Evolutionary conservation across 805 yeast species (phyloP).

Genomic region (Candida adriatica): DNA sequence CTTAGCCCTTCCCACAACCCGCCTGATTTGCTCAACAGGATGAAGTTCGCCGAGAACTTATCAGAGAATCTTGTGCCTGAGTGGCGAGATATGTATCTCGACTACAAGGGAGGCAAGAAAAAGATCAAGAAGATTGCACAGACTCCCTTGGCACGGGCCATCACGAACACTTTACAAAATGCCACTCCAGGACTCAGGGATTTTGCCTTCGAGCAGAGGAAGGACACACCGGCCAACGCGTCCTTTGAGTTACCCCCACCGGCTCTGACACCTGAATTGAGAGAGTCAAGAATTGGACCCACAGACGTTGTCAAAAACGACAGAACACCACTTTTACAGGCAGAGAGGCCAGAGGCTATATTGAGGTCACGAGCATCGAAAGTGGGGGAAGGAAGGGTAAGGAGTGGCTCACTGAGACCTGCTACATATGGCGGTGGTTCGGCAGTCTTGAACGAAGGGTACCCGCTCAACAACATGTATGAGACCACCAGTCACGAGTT

Average conservation of each 20-base stretch:
- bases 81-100: slow-evolving; percentile 79
- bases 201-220: slow-evolving; percentile 5
- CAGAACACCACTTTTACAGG: slow-evolving; percentile 18
- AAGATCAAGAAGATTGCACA: slow-evolving; percentile 21
- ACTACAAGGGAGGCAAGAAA: slow-evolving; percentile 43
- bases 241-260: slow-evolving; percentile 21
- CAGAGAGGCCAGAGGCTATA: slow-evolving; percentile 1
- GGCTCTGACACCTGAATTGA: slow-evolving; percentile 10
- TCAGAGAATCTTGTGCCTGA: slow-evolving; percentile 51
- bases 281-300: neutral
- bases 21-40: no score
- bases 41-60: slow-evolving; percentile 20
- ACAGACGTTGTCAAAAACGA: slow-evolving; percentile 11
- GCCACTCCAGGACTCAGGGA: slow-evolving; percentile 5
- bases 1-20: no score
- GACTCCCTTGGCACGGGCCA: slow-evolving; percentile 8
- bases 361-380: neutral
- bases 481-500: slow-evolving; percentile 43
- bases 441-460: slow-evolving; percentile 1
- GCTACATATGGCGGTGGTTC: slow-evolving; percentile 18
- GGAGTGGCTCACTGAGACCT: slow-evolving; percentile 1
- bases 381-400: neutral
- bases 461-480: slow-evolving; percentile 18
- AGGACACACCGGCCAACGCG: neutral
- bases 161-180: neutral